A percentile compares a stretch with the other conserved stretches of the same genome.
Conservation (phyloP, 441 rosid genomes). For the Bocquillonia castaneifolia region DNA sequence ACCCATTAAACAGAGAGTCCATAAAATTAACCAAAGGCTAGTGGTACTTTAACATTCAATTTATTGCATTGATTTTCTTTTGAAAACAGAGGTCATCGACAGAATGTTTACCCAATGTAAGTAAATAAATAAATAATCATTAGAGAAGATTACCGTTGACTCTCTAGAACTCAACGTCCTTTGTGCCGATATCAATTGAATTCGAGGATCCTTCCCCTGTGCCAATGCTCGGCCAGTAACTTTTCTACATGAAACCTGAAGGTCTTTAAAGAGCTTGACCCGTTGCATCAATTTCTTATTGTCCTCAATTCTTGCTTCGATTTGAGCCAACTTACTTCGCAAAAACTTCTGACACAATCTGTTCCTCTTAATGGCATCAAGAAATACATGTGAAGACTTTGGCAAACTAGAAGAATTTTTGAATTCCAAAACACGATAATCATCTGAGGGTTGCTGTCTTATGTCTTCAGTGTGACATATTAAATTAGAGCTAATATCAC, state of each 20-base stretch:
- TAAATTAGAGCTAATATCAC: slow-evolving; percentile 21
- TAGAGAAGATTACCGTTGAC: slow-evolving; percentile 46
- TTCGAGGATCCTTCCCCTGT: slow-evolving; percentile 69
- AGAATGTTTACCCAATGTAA: too few relatives aligned
- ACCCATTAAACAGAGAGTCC: background rate
- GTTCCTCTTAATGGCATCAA: slow-evolving; percentile 74
- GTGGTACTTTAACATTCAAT: background rate
- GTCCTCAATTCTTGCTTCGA: slow-evolving; percentile 81
- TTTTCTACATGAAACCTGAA: slow-evolving; percentile 67
- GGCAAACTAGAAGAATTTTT: slow-evolving; percentile 49
- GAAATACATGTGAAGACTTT: slow-evolving; percentile 52
- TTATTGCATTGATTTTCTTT: too few relatives aligned
- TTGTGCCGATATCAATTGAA: slow-evolving; percentile 55
- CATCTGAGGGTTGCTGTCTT: too few relatives aligned
- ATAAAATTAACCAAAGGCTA: background rate
- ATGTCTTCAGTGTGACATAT: slow-evolving; percentile 29
- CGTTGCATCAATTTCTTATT: slow-evolving; percentile 69
- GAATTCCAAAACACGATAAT: slow-evolving; percentile 27
- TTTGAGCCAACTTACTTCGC: slow-evolving; percentile 53
- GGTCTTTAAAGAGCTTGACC: slow-evolving; percentile 59
- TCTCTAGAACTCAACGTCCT: slow-evolving; percentile 32
- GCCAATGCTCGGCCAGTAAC: slow-evolving; percentile 56
- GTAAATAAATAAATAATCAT: slow-evolving; percentile 5
- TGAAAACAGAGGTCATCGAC: too few relatives aligned
- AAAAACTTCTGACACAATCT: slow-evolving; percentile 71